phyloP scores from a whole-genome alignment of 2,329 filamentous ascomycete species.

The Aspergillus awamori region DNA sequence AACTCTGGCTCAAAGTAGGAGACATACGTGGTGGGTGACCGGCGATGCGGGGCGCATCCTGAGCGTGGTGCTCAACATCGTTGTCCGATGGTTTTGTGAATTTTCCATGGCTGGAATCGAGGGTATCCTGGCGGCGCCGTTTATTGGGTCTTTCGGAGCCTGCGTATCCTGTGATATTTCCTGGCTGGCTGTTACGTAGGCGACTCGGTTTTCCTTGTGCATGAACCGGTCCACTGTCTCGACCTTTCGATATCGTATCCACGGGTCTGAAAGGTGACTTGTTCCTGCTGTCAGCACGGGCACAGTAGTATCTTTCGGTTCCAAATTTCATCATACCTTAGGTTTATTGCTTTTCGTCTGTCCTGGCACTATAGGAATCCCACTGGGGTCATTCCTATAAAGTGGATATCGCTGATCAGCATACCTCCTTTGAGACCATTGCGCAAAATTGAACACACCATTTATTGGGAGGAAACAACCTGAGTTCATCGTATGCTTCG shows the following conservation, averaged over 20 bases:
- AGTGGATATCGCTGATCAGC: neutral
- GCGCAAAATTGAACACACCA: conserved; percentile 17
- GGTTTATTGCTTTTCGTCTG: conserved; percentile 25
- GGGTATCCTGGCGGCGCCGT: conserved; percentile 31
- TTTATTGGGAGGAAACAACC: conserved; percentile 24
- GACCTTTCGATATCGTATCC: conserved; percentile 31
- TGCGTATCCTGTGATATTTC: neutral
- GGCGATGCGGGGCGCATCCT: conserved; percentile 10
- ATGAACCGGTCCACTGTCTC: conserved; percentile 39
- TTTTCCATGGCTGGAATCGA: neutral
- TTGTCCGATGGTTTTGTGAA: conserved; percentile 24
- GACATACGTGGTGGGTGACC: conserved; percentile 21
- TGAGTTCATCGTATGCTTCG: conserved; percentile 24
- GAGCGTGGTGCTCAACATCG: conserved; percentile 17
- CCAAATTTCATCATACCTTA: neutral
- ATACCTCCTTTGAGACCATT: neutral
- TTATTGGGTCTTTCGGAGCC: conserved; percentile 21
- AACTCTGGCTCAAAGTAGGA: conserved; percentile 25
- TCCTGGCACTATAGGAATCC: conserved; percentile 34
- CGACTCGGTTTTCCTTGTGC: conserved; percentile 24
- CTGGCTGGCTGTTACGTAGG: conserved; percentile 6
- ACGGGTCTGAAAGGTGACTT: conserved; percentile 26
- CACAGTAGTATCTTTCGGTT: neutral
- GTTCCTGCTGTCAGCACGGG: neutral
- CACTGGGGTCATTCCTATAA: conserved; percentile 20